Conservation (phyloP, 129 eudicot genomes). For the Dittrichia graveolens region DNA sequence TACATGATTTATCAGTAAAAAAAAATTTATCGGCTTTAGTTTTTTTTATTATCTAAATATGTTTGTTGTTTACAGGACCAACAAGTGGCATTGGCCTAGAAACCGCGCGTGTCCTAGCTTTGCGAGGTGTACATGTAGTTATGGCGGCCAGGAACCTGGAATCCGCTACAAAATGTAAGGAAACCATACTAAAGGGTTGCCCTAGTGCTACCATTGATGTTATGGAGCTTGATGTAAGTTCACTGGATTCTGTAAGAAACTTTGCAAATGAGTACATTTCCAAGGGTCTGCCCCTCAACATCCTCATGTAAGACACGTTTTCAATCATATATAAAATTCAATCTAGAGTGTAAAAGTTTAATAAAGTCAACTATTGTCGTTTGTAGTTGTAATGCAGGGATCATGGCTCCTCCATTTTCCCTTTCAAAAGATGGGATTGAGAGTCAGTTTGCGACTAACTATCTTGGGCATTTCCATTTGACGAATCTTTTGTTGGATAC, state of each 20-base stretch:
- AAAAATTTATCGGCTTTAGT: too few relatives aligned
- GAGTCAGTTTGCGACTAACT: conserved; percentile 87
- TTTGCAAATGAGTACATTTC: conserved; percentile 75
- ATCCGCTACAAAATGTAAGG: conserved; percentile 63
- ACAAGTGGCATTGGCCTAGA: conserved; percentile 92
- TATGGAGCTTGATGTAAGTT: conserved; percentile 89
- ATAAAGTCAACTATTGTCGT: not conserved
- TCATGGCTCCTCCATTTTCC: conserved; percentile 74
- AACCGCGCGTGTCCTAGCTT: conserved; percentile 80
- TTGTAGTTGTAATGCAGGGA: conserved; percentile 85
- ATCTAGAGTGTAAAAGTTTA: not conserved
- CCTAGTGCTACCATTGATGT: conserved; percentile 80
- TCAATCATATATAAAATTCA: not conserved
- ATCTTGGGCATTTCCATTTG: conserved; percentile 88
- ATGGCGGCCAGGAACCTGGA: conserved; percentile 90
- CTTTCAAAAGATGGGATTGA: conserved; percentile 82
- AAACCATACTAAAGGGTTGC: conserved; percentile 53
- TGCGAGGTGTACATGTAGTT: conserved; percentile 82
- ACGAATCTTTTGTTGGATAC: conserved; percentile 80
- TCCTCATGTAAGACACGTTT: conserved; percentile 60
- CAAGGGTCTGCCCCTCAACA: conserved; percentile 69
- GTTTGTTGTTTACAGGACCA: conserved; percentile 59
- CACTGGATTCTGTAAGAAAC: conserved; percentile 65
- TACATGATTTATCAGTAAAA: too few relatives aligned
- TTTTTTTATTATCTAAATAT: conserved; percentile 5